These are phyloP conservation scores for Tylopilus sp. DNA, from an alignment of 768 basidiomycete species.

Conservation along the genomic window DNA sequence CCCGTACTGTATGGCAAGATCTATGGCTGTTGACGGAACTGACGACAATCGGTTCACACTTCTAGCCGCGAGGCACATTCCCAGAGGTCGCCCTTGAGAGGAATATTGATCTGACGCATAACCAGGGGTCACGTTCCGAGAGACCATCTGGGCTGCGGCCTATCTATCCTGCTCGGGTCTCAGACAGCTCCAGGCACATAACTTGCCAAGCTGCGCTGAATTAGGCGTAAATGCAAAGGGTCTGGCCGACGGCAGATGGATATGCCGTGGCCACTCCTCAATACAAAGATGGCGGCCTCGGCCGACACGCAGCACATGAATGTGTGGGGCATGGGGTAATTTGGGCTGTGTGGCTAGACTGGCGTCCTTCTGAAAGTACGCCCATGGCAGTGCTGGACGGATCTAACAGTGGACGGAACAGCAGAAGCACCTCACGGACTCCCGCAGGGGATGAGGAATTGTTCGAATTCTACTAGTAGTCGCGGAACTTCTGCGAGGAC, in stretches of 20 bases:
- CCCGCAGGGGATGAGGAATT: slow-evolving; percentile 3
- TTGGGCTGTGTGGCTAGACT: slow-evolving; percentile 13
- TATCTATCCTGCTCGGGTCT: not conserved
- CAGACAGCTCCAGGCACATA: slow-evolving; percentile 15
- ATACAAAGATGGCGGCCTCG: slow-evolving; percentile 25
- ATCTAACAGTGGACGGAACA: slow-evolving; percentile 19
- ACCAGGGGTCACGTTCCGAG: slow-evolving; percentile 8
- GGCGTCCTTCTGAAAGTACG: slow-evolving; percentile 1
- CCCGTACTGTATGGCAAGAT: not conserved
- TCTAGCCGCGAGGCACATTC: slow-evolving; percentile 9
- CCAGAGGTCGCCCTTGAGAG: not conserved
- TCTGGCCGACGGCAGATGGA: slow-evolving; percentile 4
- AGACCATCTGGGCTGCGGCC: not conserved
- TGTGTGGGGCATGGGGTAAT: slow-evolving; percentile 28
- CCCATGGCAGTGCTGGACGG: slow-evolving; percentile 18
- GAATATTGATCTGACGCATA: not conserved
- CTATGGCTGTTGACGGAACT: slow-evolving; percentile 8
- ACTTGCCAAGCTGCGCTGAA: slow-evolving; percentile 10
- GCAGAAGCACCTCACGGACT: slow-evolving; percentile 7
- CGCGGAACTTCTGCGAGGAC: not conserved
- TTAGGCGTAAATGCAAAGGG: slow-evolving; percentile 2
- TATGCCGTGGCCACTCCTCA: slow-evolving; percentile 13
- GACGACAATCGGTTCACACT: slow-evolving; percentile 1
- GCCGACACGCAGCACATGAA: slow-evolving; percentile 18
- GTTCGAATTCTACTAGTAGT: slow-evolving; percentile 3